Percentiles rank a stretch among this genome's conserved stretches.
These are phyloP conservation scores for Lolium perenne DNA, from an alignment of 176 grass and related monocot genomes.

Conservation along the genomic window DNA sequence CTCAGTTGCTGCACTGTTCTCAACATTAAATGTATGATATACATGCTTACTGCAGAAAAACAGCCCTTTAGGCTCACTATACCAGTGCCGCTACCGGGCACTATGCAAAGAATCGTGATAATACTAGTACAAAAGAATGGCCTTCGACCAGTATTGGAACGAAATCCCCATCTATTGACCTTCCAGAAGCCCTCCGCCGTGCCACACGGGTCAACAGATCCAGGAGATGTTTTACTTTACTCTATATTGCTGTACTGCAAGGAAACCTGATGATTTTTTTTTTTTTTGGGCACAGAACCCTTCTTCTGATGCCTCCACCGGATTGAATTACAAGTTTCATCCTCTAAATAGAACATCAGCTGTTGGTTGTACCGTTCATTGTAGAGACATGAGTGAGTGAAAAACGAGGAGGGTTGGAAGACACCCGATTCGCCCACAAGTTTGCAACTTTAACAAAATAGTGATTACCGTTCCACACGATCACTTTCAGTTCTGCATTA, in stretches of 20 bases:
- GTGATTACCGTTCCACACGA: constrained; percentile 53
- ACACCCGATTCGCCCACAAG: constrained; percentile 66
- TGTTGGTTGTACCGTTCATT: not conserved
- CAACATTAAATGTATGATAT: not conserved
- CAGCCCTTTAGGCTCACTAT: not conserved
- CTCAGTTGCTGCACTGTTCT: not conserved
- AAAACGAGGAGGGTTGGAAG: constrained; percentile 49
- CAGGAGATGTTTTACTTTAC: not conserved
- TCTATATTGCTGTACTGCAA: not conserved
- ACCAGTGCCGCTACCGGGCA: constrained; percentile 2
- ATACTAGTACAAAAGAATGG: constrained; percentile 45
- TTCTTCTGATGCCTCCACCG: constrained; percentile 12
- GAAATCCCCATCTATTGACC: not conserved
- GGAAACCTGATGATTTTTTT: constrained; percentile 2
- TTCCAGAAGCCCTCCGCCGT: not conserved
- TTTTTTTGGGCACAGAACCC: not conserved
- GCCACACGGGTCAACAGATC: not conserved
- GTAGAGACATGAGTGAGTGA: not conserved
- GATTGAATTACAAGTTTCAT: constrained; percentile 16
- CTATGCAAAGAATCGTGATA: constrained; percentile 25
- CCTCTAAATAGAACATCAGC: not conserved
- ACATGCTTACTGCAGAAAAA: not conserved
- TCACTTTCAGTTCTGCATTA: constrained; percentile 50
- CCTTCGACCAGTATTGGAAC: not conserved
- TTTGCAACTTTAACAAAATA: constrained; percentile 67